Percentiles rank a stretch among this genome's conserved stretches.
phyloP scores from a whole-genome alignment of 2,329 filamentous ascomycete genomes.

The Exophiala xenobiotica region DNA sequence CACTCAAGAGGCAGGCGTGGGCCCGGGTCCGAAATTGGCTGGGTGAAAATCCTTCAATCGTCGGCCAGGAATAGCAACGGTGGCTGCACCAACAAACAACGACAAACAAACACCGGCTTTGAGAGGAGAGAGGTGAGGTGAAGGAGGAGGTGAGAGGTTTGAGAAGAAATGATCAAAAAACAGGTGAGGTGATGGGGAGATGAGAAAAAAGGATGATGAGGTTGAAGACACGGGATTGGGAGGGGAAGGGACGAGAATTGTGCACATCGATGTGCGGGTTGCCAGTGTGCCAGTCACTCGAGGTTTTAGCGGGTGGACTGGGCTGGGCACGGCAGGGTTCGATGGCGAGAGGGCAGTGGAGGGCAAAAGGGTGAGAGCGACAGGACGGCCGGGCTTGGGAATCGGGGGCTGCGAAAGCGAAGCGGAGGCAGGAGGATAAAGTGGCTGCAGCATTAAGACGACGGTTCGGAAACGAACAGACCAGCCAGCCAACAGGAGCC shows the following conservation, averaged over 20 bases:
- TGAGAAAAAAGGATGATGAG: slow-evolving; percentile 6
- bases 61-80: slow-evolving; percentile 26
- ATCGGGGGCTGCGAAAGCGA: neutral
- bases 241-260: slow-evolving; percentile 3
- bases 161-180: no score
- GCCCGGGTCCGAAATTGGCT: slow-evolving; percentile 30
- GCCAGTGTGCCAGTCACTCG: neutral
- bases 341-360: slow-evolving; percentile 1
- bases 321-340: no score
- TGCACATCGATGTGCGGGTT: neutral
- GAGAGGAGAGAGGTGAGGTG: slow-evolving; percentile 6
- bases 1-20: slow-evolving; percentile 24
- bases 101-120: slow-evolving; percentile 9
- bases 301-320: slow-evolving; percentile 2
- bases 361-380: neutral
- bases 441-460: slow-evolving; percentile 1
- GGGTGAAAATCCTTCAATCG: slow-evolving; percentile 17
- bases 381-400: neutral
- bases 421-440: slow-evolving; percentile 1
- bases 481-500: neutral
- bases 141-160: slow-evolving; percentile 2
- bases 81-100: slow-evolving; percentile 21
- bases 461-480: neutral
- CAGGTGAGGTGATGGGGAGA: slow-evolving; percentile 8
- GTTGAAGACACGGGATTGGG: slow-evolving; percentile 7